Percentiles rank a stretch among this genome's conserved stretches.
phyloP scores from a whole-genome alignment of 176 grass and related monocot species.

The Oryza punctata region DNA sequence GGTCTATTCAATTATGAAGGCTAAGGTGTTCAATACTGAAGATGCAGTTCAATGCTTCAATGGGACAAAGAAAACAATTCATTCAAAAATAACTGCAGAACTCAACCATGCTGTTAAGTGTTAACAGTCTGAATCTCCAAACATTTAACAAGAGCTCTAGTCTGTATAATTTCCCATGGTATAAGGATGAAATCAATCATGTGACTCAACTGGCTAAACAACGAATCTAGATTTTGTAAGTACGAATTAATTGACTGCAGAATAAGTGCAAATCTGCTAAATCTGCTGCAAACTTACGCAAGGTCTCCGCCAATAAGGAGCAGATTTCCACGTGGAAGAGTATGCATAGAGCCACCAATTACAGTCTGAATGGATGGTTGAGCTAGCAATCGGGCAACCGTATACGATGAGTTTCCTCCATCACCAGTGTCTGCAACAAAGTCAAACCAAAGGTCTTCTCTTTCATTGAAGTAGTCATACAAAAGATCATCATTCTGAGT shows the following conservation, averaged over 20 bases:
- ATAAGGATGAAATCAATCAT: constrained; percentile 24
- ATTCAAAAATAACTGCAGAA: constrained; percentile 23
- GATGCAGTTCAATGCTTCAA: neutral
- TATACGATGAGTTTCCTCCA: constrained; percentile 87
- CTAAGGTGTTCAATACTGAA: constrained; percentile 18
- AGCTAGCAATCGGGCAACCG: constrained; percentile 74
- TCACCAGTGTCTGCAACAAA: constrained; percentile 93
- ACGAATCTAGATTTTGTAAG: constrained; percentile 25
- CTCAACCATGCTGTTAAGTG: constrained; percentile 15
- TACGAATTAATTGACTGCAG: neutral
- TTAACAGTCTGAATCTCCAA: constrained; percentile 1
- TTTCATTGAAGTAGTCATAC: constrained; percentile 73
- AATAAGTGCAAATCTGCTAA: constrained; percentile 28
- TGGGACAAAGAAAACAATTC: neutral
- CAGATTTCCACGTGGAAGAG: constrained; percentile 87
- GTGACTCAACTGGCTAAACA: constrained; percentile 1
- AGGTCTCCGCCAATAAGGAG: constrained; percentile 89
- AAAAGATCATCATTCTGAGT: constrained; percentile 59
- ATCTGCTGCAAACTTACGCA: constrained; percentile 66
- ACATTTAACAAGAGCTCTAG: neutral
- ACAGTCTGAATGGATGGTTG: constrained; percentile 72
- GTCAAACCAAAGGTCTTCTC: constrained; percentile 87
- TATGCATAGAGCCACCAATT: constrained; percentile 64
- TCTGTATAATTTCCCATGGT: constrained; percentile 5
- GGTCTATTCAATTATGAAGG: neutral